A percentile compares a stretch with the other conserved stretches of the same genome.
These are phyloP conservation scores for Apophysomyces elegans DNA, from an alignment of 371 early-diverging fungal genomes.

Conservation along the genomic window DNA sequence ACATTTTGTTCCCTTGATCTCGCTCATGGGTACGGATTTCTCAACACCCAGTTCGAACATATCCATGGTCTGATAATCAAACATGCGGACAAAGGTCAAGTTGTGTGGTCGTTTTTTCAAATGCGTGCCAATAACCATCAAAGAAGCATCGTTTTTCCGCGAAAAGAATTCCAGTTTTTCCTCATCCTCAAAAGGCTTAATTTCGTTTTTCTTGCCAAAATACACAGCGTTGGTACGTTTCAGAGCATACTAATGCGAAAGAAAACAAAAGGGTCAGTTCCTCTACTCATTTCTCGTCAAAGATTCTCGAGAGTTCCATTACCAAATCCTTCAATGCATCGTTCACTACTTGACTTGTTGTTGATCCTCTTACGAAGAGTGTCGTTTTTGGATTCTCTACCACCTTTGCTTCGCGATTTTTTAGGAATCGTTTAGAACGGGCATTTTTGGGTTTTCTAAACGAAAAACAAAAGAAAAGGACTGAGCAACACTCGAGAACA, in stretches of 20 bases:
- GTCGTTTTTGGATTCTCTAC: slow-evolving; percentile 91
- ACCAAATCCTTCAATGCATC: slow-evolving; percentile 91
- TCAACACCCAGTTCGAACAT: slow-evolving; percentile 94
- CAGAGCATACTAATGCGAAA: slow-evolving; percentile 71
- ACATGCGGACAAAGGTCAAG: slow-evolving; percentile 87
- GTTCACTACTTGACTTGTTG: slow-evolving; percentile 83
- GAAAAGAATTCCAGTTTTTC: slow-evolving; percentile 91
- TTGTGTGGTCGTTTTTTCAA: slow-evolving; percentile 97
- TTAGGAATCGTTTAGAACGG: slow-evolving; percentile 82
- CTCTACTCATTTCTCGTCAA: neutral
- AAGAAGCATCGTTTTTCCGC: slow-evolving; percentile 92
- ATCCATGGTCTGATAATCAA: slow-evolving; percentile 91
- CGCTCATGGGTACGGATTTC: slow-evolving; percentile 62
- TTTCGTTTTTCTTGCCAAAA: slow-evolving; percentile 92
- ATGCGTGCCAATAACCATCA: slow-evolving; percentile 89
- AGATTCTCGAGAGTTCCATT: slow-evolving; percentile 18
- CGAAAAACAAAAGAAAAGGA: neutral
- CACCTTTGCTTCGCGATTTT: slow-evolving; percentile 89
- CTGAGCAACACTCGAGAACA: neutral
- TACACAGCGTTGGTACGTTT: slow-evolving; percentile 90
- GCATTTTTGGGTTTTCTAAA: slow-evolving; percentile 81
- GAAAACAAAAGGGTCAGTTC: neutral
- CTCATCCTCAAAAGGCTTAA: slow-evolving; percentile 96
- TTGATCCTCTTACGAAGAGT: slow-evolving; percentile 86
- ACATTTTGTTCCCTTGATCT: slow-evolving; percentile 80